Percentiles rank a stretch among this genome's conserved stretches.
Evolutionary conservation across 106 monocot genomes (phyloP).

Genomic region (Phalaenopsis equestris): DNA sequence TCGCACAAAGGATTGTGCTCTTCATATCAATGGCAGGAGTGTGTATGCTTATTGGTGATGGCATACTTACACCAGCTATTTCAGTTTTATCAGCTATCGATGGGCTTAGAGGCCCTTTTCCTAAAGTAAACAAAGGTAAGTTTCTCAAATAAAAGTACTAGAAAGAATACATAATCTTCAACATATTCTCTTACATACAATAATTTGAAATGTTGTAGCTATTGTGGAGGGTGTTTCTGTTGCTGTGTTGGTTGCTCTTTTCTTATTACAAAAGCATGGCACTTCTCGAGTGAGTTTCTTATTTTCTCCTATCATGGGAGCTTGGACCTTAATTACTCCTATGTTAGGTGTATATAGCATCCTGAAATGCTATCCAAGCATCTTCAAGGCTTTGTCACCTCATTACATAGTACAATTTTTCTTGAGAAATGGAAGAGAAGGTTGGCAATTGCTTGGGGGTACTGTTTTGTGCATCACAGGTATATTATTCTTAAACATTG

Average conservation of each 20-base stretch:
- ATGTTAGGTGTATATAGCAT: conserved; percentile 67
- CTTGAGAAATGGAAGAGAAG: conserved; percentile 35
- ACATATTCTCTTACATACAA: no score
- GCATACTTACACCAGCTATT: conserved; percentile 84
- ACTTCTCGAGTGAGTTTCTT: conserved; percentile 71
- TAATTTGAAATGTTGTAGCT: conserved; percentile 20
- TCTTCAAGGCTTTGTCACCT: conserved; percentile 73
- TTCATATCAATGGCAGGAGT: conserved; percentile 64
- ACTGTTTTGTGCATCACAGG: conserved; percentile 85
- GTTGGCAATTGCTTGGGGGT: conserved; percentile 70
- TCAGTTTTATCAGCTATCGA: conserved; percentile 85
- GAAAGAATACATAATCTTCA: no score
- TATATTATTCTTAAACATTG: not conserved
- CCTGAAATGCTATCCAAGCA: conserved; percentile 45
- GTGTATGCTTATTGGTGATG: conserved; percentile 92
- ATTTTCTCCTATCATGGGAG: conserved; percentile 84
- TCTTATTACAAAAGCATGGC: conserved; percentile 67
- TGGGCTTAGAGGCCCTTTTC: conserved; percentile 62
- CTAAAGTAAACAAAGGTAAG: conserved; percentile 48
- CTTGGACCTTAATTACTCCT: conserved; percentile 67
- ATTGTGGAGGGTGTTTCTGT: conserved; percentile 53
- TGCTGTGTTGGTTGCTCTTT: conserved; percentile 42
- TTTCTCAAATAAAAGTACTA: not conserved
- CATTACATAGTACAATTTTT: conserved; percentile 65
- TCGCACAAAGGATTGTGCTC: conserved; percentile 37